These are phyloP conservation scores for Candida ulmi DNA, from an alignment of 805 yeast genomes.

Conservation along the genomic window DNA sequence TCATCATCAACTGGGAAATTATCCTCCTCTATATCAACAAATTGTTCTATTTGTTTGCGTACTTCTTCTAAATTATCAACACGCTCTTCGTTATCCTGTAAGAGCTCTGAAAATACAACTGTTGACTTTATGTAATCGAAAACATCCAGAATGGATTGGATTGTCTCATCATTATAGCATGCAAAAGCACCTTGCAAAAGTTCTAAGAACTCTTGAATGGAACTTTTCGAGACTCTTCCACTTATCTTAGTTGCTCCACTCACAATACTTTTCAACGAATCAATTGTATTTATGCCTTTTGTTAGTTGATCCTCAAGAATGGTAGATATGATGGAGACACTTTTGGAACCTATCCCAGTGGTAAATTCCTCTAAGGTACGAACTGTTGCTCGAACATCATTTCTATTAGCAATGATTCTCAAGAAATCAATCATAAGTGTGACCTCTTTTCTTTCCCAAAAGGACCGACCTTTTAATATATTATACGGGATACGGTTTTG, in stretches of 20 bases:
- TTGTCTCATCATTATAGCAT: slow-evolving; percentile 1
- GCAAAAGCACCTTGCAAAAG: not conserved
- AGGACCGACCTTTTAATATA: slow-evolving; percentile 67
- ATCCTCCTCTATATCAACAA: slow-evolving; percentile 27
- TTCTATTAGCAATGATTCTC: slow-evolving; percentile 51
- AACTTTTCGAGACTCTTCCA: slow-evolving; percentile 1
- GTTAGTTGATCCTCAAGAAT: slow-evolving; percentile 1
- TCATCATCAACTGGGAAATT: slow-evolving; percentile 1
- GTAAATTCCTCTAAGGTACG: slow-evolving; percentile 47
- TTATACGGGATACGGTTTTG: slow-evolving; percentile 54
- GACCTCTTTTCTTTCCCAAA: slow-evolving; percentile 76
- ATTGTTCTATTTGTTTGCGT: slow-evolving; percentile 29
- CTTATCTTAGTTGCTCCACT: not conserved
- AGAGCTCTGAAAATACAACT: slow-evolving; percentile 3
- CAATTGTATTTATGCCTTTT: slow-evolving; percentile 4
- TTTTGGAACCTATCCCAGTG: slow-evolving; percentile 59
- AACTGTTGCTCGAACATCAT: slow-evolving; percentile 55
- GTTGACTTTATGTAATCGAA: slow-evolving; percentile 10
- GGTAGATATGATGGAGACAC: slow-evolving; percentile 9
- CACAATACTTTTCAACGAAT: slow-evolving; percentile 4
- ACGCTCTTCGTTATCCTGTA: slow-evolving; percentile 23
- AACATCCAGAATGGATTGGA: slow-evolving; percentile 2
- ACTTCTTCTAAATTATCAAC: slow-evolving; percentile 37
- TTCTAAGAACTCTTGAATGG: slow-evolving; percentile 2
- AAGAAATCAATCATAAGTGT: slow-evolving; percentile 56